Conservation (phyloP, 1,139 yeast genomes). For the Candida sanyaensis region DNA sequence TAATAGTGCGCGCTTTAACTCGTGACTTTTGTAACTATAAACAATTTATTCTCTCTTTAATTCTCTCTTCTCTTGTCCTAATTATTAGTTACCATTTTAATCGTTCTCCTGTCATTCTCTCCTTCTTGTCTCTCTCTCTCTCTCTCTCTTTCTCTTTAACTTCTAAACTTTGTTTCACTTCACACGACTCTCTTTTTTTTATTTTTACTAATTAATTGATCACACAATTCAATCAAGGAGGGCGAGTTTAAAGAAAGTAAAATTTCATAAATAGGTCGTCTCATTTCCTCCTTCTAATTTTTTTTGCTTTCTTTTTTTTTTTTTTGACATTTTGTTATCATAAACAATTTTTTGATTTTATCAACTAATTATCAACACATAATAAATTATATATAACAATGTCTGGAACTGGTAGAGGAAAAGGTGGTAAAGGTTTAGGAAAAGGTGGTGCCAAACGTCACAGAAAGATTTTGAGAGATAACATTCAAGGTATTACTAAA, state of each 20-base stretch:
- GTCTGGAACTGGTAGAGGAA: slow-evolving; percentile 82
- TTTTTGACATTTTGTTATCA: neutral
- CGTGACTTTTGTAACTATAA: neutral
- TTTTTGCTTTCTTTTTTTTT: neutral
- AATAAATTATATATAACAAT: slow-evolving; percentile 1
- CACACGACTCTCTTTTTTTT: neutral
- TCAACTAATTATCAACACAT: neutral
- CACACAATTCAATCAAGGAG: neutral
- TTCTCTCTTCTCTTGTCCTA: neutral
- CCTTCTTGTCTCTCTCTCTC: neutral
- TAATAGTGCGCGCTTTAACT: neutral
- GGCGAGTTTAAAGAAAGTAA: neutral
- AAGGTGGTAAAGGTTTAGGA: slow-evolving; percentile 92
- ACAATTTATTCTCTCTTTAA: neutral
- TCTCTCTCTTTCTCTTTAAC: neutral
- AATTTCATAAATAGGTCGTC: slow-evolving; percentile 1
- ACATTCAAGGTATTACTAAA: slow-evolving; percentile 99
- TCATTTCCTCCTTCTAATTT: neutral
- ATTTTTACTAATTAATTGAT: neutral
- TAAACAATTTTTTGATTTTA: neutral
- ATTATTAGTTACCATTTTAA: neutral
- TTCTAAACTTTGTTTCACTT: neutral
- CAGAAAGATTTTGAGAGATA: slow-evolving; percentile 99
- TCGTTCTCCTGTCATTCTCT: neutral
- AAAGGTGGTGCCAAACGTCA: slow-evolving; percentile 80